Evolutionary conservation across 2,329 filamentous ascomycete species (phyloP).

Genomic region (Cephalotrichum gorgonifer): DNA sequence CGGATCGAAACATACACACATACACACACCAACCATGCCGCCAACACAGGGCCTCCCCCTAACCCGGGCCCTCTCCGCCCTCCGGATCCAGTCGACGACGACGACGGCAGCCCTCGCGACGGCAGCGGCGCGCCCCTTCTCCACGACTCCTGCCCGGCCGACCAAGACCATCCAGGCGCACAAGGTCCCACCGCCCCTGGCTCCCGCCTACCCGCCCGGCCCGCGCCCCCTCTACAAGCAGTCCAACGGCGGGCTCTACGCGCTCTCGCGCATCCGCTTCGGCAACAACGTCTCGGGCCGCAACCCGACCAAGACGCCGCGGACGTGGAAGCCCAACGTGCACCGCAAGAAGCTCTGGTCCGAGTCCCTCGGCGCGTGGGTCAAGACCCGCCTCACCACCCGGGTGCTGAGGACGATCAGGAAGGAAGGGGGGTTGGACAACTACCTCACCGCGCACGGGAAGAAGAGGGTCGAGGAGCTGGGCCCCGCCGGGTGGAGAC

Average conservation of each 20-base stretch:
- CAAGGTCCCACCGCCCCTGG: conserved; percentile 35
- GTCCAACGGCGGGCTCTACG: conserved; percentile 66
- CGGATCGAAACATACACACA: background rate
- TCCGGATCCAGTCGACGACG: background rate
- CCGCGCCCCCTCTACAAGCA: conserved; percentile 66
- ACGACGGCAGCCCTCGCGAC: background rate
- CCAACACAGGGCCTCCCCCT: background rate
- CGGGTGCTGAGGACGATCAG: conserved; percentile 65
- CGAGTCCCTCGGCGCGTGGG: conserved; percentile 46
- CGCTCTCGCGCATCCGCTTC: conserved; percentile 59
- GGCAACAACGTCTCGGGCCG: conserved; percentile 66
- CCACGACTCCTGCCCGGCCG: conserved; percentile 21
- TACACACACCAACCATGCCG: background rate
- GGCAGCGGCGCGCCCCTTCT: conserved; percentile 18
- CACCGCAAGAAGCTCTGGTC: conserved; percentile 59
- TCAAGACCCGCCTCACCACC: conserved; percentile 60
- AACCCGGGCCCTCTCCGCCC: background rate
- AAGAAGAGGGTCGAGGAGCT: conserved; percentile 71
- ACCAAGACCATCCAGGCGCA: conserved; percentile 31
- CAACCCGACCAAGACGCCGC: conserved; percentile 59
- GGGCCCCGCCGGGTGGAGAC: conserved; percentile 79
- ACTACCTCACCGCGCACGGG: conserved; percentile 79
- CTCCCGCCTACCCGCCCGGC: conserved; percentile 64
- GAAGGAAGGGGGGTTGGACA: conserved; percentile 80
- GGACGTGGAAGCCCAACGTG: conserved; percentile 68